phyloP scores from a whole-genome alignment of 1,139 yeast species.

The Debaryomyces coudertii region DNA sequence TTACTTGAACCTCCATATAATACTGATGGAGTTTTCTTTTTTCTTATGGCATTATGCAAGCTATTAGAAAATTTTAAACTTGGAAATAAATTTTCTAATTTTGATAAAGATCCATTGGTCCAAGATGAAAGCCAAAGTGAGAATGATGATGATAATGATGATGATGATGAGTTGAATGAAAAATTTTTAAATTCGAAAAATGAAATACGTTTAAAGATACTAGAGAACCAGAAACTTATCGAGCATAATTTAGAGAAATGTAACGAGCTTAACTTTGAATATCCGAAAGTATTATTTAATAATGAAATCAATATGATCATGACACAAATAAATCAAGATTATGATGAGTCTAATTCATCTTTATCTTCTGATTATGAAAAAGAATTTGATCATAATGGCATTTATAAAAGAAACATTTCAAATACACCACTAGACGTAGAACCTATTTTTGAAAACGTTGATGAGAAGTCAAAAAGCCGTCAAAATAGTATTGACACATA shows the following conservation, averaged over 20 bases:
- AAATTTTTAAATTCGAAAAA: conserved; percentile 11
- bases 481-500: conserved; percentile 1
- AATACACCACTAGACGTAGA: conserved; percentile 5
- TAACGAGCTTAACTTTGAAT: conserved; percentile 30
- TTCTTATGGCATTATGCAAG: conserved; percentile 33
- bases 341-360: neutral
- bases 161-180: conserved; percentile 16
- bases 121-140: conserved; percentile 9
- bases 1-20: conserved; percentile 49
- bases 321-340: conserved; percentile 11
- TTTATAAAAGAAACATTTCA: neutral
- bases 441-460: conserved; percentile 3
- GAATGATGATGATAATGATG: conserved; percentile 19
- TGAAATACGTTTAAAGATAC: conserved; percentile 10
- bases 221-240: conserved; percentile 22
- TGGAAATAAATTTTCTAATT: conserved; percentile 14
- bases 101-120: neutral
- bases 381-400: neutral
- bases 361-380: neutral
- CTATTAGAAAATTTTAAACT: conserved; percentile 23
- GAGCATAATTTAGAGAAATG: conserved; percentile 31
- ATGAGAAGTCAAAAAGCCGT: neutral
- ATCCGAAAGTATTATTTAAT: conserved; percentile 30
- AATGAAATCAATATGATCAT: conserved; percentile 15
- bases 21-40: conserved; percentile 46